Evolutionary conservation across 768 basidiomycete genomes (phyloP).

Genomic region (Amanita pseudoporphyria): DNA sequence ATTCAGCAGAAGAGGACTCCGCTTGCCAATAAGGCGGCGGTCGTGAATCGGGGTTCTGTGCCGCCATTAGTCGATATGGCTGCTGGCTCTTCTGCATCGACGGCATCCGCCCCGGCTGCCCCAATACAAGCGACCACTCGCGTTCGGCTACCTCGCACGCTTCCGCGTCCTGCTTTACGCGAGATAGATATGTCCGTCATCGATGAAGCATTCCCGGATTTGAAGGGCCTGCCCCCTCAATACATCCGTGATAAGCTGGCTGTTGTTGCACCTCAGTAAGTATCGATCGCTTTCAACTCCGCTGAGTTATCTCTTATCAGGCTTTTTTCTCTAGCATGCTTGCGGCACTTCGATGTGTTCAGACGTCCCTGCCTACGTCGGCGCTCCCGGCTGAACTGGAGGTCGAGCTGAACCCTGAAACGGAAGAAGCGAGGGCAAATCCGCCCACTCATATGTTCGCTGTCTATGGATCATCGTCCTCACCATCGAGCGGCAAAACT

Average conservation of each 20-base stretch:
- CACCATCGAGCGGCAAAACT: conserved; percentile 10
- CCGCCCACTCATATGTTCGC: conserved; percentile 28
- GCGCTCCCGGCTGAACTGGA: conserved; percentile 15
- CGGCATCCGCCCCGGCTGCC: background rate
- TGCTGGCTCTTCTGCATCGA: too few relatives aligned
- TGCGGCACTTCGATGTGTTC: conserved; percentile 10
- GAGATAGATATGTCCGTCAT: conserved; percentile 11
- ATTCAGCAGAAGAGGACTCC: conserved; percentile 2
- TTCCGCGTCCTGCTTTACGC: conserved; percentile 12
- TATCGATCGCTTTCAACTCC: background rate
- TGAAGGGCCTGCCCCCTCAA: conserved; percentile 11
- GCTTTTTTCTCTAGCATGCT: conserved; percentile 10
- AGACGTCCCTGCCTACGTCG: conserved; percentile 7
- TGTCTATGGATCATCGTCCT: conserved; percentile 16
- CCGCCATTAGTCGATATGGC: background rate
- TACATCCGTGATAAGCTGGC: conserved; percentile 14
- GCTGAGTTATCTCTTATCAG: background rate
- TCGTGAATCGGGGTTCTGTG: conserved; percentile 1
- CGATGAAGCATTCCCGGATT: conserved; percentile 9
- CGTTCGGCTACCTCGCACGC: conserved; percentile 12
- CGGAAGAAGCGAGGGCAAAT: conserved; percentile 10
- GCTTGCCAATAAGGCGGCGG: conserved; percentile 4
- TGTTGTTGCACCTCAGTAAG: conserved; percentile 10
- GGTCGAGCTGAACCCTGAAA: conserved; percentile 13
- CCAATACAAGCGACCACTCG: conserved; percentile 1